Evolutionary conservation across 1,139 yeast genomes (phyloP).

Genomic region (Nakaseomyces sp.): DNA sequence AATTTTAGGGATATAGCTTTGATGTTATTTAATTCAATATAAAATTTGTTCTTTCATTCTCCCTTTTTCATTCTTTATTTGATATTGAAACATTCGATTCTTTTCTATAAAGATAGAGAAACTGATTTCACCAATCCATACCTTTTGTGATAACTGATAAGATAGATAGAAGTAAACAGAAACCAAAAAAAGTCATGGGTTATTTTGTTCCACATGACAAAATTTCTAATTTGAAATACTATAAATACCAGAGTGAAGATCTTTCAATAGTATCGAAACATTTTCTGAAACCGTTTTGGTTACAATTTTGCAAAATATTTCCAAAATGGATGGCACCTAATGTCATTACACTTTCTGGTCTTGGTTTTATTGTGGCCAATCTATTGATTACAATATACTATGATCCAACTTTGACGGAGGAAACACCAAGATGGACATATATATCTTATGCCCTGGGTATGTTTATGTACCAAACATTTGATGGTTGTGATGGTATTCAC

Average conservation of each 20-base stretch:
- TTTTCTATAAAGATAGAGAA: too few relatives aligned
- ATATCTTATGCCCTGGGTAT: slow-evolving; percentile 72
- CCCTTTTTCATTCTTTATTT: too few relatives aligned
- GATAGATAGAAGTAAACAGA: too few relatives aligned
- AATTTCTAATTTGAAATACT: slow-evolving; percentile 2
- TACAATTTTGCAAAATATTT: slow-evolving; percentile 57
- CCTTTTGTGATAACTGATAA: too few relatives aligned
- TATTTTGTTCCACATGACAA: slow-evolving; percentile 38
- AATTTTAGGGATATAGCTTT: too few relatives aligned
- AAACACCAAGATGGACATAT: slow-evolving; percentile 71
- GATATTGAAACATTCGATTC: too few relatives aligned
- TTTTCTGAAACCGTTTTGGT: slow-evolving; percentile 67
- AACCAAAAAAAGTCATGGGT: slow-evolving; percentile 43
- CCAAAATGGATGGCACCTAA: slow-evolving; percentile 87
- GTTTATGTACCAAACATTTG: slow-evolving; percentile 89
- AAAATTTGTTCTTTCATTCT: too few relatives aligned
- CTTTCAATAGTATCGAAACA: slow-evolving; percentile 67
- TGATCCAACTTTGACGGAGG: slow-evolving; percentile 56
- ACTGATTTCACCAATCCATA: too few relatives aligned
- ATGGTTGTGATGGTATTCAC: slow-evolving; percentile 92
- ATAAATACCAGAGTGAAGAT: slow-evolving; percentile 61
- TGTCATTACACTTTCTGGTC: slow-evolving; percentile 71
- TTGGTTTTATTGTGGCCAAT: slow-evolving; percentile 59
- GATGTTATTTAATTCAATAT: too few relatives aligned
- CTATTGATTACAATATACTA: slow-evolving; percentile 55